Conservation (phyloP, 2,329 filamentous ascomycete species). For the Pseudogymnoascus sp. region DNA sequence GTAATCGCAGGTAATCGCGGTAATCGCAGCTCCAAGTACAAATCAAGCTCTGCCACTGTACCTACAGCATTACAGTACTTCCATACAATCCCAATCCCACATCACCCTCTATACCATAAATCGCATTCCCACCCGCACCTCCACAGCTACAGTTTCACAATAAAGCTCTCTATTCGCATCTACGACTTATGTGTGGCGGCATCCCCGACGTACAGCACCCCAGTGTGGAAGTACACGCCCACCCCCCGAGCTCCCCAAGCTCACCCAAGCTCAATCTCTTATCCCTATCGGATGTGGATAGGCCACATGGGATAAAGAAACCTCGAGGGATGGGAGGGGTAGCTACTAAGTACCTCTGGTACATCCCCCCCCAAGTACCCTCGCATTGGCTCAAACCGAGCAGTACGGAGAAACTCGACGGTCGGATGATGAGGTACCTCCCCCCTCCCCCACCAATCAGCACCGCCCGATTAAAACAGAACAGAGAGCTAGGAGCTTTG, state of each 20-base stretch:
- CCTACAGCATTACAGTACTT: neutral
- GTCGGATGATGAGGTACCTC: neutral
- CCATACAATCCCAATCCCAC: neutral
- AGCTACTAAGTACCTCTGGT: neutral
- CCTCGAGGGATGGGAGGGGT: neutral
- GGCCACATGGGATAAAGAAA: neutral
- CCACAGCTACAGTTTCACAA: neutral
- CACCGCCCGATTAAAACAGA: neutral
- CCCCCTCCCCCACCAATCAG: neutral
- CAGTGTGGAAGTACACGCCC: no score
- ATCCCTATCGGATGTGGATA: neutral
- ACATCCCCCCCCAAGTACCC: neutral
- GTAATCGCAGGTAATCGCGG: no score
- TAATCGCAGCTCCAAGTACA: no score
- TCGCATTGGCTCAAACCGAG: neutral
- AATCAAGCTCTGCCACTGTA: neutral
- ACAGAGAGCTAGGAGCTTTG: neutral
- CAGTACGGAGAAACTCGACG: neutral
- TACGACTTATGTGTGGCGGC: neutral
- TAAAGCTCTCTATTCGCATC: neutral
- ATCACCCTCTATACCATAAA: neutral
- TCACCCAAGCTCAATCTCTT: neutral
- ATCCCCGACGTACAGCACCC: neutral
- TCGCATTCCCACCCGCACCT: neutral
- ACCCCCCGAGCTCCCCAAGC: neutral